A percentile compares a stretch with the other conserved stretches of the same genome.
Conservation (phyloP, 768 basidiomycete genomes). For the Suillus americanus region DNA sequence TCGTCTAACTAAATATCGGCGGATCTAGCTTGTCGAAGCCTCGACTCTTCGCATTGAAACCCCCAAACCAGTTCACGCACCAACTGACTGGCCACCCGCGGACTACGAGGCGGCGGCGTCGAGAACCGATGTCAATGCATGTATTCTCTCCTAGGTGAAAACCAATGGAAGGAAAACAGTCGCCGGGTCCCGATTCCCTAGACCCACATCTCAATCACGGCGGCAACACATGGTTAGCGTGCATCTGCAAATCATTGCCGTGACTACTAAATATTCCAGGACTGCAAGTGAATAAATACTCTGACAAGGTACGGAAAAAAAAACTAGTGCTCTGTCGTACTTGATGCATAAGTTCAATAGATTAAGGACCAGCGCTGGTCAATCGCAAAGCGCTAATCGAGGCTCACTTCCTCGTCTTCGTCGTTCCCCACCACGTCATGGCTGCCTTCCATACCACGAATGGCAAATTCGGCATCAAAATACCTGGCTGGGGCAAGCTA, state of each 20-base stretch:
- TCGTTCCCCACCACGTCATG: slow-evolving; percentile 32
- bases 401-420: slow-evolving; percentile 14
- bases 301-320: not conserved
- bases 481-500: slow-evolving; percentile 19
- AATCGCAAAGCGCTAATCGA: not conserved
- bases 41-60: not conserved
- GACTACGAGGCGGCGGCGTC: not conserved
- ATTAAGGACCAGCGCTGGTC: not conserved
- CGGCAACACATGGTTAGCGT: not conserved
- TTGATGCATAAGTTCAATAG: not conserved
- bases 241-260: not conserved
- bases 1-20: not conserved
- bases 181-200: not conserved
- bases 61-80: not conserved
- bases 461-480: slow-evolving; percentile 30
- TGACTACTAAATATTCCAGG: not conserved
- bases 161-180: not conserved
- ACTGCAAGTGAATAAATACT: not conserved
- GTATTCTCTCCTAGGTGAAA: not conserved
- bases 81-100: not conserved
- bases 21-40: slow-evolving; percentile 1
- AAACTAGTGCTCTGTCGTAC: not conserved
- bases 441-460: slow-evolving; percentile 35
- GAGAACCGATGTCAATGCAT: not conserved
- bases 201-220: not conserved